Base-by-base conservation (phyloP, 805 yeast species). In the Candida railenensis region DNA sequence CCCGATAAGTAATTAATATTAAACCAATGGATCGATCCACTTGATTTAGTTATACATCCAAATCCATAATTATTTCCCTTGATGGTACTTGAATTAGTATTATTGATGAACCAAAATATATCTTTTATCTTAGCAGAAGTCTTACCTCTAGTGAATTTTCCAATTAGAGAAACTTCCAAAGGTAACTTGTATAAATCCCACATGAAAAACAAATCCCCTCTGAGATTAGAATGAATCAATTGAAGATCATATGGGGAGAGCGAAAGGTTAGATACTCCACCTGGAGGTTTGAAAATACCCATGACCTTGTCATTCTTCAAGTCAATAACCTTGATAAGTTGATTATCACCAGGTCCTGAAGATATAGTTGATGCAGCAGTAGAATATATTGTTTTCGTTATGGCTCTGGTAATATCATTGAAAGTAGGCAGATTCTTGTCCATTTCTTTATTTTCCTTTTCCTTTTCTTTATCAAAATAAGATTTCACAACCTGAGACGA, bases 11-110 rank as follows among this genome's bases (percentile, higher is more conserved):
- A 74, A 48, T 74, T 77, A 42, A 68, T 61, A 44, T 73, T 73
- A 57, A 78, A 84, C 76, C 84, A 81, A 54, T 84, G 89, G 16
- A 85, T 61, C 1, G 86, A 76, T 0, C 89, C 89, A 12, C 77
- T 69, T 3, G 70, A 61, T 45, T 69, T 66, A 21, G 84, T 83
- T 15, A 81, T 67, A 37, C 83, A 65, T 0, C 83, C 79, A 49
- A 83, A 70, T 2, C 75, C 75, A 12, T 65, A 63, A 45, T 69
- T 71, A 21, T 59, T 63, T 11, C 64, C 66, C 34, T 32, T 46
- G 38, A 44, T 45, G 7, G 40, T 44, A 12, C 37, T 14, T 3
- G 47, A 54, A 3, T 49, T 46, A 3, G 55, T 50, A 40, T 77
- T 74, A 42, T 69, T 69, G 5, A 65, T 62, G 33, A 71, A 71